A percentile compares a stretch with the other conserved stretches of the same genome.
Conservation (phyloP, 179 eudicot species). For the Camellia oleifera region DNA sequence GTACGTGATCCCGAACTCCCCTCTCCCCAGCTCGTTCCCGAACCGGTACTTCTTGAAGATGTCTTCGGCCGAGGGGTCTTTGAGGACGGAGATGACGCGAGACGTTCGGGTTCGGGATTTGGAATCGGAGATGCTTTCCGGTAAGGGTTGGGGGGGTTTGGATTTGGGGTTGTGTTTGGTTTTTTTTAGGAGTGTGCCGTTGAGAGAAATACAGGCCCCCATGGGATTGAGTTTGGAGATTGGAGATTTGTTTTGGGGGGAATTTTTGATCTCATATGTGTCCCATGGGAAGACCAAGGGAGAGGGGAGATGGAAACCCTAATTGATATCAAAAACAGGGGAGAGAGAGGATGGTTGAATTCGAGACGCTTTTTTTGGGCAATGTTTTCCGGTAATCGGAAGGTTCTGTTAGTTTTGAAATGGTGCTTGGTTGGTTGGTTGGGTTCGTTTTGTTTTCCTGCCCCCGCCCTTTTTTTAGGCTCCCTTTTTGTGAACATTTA, state of each 20-base stretch:
- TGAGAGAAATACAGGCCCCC: slow-evolving; percentile 17
- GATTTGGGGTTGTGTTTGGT: neutral
- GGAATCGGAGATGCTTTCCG: neutral
- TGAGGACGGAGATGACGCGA: slow-evolving; percentile 23
- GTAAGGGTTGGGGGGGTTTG: neutral
- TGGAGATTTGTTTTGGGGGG: too few species aligned
- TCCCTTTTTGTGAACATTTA: too few species aligned
- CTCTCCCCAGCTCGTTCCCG: slow-evolving; percentile 59
- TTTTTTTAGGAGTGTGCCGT: neutral
- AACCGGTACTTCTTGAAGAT: slow-evolving; percentile 34
- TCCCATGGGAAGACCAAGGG: neutral
- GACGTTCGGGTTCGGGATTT: slow-evolving; percentile 5
- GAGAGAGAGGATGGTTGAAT: neutral
- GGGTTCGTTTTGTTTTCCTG: too few species aligned
- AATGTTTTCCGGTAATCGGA: neutral
- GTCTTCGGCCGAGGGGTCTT: slow-evolving; percentile 37
- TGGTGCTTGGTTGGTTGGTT: too few species aligned
- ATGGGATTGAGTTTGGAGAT: neutral
- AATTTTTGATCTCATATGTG: too few species aligned
- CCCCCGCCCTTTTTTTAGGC: too few species aligned
- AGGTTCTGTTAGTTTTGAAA: neutral
- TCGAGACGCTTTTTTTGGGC: neutral
- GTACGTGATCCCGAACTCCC: slow-evolving; percentile 62
- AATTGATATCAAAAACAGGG: neutral
- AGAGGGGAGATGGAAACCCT: neutral